These are phyloP conservation scores for Coffea humblotiana DNA, from an alignment of 305 asterid genomes.

Conservation along the genomic window DNA sequence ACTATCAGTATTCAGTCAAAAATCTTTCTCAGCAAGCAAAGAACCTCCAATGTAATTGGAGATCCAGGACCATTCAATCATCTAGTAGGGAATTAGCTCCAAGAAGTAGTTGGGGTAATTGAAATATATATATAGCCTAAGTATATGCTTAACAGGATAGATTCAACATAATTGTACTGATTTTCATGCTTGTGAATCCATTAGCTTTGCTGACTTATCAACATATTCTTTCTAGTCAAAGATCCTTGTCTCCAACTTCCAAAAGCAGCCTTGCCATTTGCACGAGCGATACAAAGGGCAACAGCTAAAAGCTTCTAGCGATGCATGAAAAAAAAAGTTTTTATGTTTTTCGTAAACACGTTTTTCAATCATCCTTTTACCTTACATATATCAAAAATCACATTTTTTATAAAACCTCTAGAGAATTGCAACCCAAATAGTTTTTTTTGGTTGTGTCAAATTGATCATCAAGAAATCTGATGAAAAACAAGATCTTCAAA, in stretches of 20 bases:
- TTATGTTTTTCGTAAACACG: too few relatives aligned
- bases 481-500: too few relatives aligned
- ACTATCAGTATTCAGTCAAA: neutral
- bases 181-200: neutral
- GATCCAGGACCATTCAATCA: neutral
- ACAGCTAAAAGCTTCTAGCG: neutral
- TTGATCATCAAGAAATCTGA: too few relatives aligned
- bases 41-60: neutral
- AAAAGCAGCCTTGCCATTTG: neutral
- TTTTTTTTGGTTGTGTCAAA: too few relatives aligned
- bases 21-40: neutral
- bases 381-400: too few relatives aligned
- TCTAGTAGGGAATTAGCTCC: neutral
- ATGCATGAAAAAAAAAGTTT: neutral
- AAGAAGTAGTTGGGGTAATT: neutral
- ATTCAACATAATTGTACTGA: neutral
- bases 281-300: neutral
- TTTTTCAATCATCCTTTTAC: too few relatives aligned
- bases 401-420: too few relatives aligned
- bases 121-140: neutral
- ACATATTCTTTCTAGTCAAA: neutral
- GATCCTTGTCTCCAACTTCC: conserved; percentile 8
- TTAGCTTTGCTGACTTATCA: neutral
- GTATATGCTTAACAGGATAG: neutral
- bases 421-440: too few relatives aligned